Percentiles rank a stretch among this genome's conserved stretches.
Evolutionary conservation across 2,329 filamentous ascomycete genomes (phyloP).

Genomic region (Cladosporium velox): DNA sequence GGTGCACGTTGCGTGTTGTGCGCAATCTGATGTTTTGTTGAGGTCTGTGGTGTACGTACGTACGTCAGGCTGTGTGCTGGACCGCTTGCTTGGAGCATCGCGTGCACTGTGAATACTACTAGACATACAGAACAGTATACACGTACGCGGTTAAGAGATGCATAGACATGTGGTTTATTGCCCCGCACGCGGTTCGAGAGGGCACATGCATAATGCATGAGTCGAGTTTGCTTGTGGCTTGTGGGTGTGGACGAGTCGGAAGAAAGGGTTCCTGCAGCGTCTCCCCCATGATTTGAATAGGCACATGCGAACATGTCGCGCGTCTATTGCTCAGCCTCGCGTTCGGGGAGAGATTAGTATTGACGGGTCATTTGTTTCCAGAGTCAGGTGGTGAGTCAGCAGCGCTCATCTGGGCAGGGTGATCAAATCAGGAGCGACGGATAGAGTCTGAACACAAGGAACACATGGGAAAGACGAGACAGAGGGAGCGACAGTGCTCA

Average conservation of each 20-base stretch:
- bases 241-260: background rate
- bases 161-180: background rate
- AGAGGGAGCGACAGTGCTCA: background rate
- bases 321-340: background rate
- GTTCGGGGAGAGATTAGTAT: background rate
- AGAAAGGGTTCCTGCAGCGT: slow-evolving; percentile 2
- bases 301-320: background rate
- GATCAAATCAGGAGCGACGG: background rate
- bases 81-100: background rate
- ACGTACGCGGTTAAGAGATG: background rate
- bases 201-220: background rate
- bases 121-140: too few relatives aligned
- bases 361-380: background rate
- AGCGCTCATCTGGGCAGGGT: background rate
- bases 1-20: background rate
- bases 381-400: background rate
- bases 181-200: background rate
- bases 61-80: background rate
- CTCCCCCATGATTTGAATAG: slow-evolving; percentile 1
- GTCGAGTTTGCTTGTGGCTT: background rate
- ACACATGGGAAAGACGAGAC: background rate
- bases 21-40: background rate
- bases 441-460: background rate
- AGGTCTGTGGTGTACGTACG: background rate
- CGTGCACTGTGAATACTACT: background rate